phyloP scores from a whole-genome alignment of 108 stramenopile species.

The Cyclotella distinguenda region DNA sequence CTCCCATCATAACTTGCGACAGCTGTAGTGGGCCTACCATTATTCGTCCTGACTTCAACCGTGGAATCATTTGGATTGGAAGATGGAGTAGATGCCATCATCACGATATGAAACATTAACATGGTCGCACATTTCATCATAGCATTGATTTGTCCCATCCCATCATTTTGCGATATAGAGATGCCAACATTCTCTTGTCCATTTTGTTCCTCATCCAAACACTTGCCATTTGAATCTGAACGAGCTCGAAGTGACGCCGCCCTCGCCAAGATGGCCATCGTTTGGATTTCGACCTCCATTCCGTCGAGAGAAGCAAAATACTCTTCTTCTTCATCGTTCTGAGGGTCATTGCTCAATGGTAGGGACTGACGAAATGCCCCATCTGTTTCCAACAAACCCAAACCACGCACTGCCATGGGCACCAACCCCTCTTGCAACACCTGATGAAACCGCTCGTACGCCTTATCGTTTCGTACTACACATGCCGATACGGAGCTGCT shows the following conservation, averaged over 20 bases:
- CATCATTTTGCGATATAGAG: neutral
- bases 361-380: neutral
- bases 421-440: conserved; percentile 42
- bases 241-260: conserved; percentile 25
- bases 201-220: neutral
- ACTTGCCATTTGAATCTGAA: conserved; percentile 1
- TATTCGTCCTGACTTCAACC: neutral
- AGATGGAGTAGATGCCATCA: conserved; percentile 31
- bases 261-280: conserved; percentile 44
- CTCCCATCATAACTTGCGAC: conserved; percentile 53
- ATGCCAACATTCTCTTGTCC: too few relatives aligned
- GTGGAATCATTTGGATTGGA: neutral
- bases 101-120: conserved; percentile 46
- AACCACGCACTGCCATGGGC: conserved; percentile 27
- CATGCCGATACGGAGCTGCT: neutral
- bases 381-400: conserved; percentile 28
- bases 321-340: conserved; percentile 35
- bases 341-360: neutral
- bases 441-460: conserved; percentile 38
- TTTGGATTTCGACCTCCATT: conserved; percentile 49
- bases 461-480: conserved; percentile 25
- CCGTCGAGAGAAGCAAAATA: conserved; percentile 40
- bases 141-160: conserved; percentile 44
- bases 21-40: neutral
- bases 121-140: conserved; percentile 48